Base-by-base conservation (phyloP, 768 basidiomycete species). In the Cystobasidium onofrii region DNA sequence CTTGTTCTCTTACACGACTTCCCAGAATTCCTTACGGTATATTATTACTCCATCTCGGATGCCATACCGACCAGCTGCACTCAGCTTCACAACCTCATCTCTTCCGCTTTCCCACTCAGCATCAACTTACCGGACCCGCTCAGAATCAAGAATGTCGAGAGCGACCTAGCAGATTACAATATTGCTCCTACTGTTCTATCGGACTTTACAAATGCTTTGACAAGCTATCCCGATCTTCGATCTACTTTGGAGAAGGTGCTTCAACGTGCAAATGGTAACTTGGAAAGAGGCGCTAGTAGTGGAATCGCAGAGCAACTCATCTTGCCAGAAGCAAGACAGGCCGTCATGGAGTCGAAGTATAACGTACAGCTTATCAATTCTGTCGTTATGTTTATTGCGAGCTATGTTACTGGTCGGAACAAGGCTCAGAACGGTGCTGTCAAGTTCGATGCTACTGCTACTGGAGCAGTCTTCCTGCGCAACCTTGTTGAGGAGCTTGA, bases 1-100 rank as follows among this genome's bases (percentile, higher is more conserved):
- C 86, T 99, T 60, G 92, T 98, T 73, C 88, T 99, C 64, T 87
- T 99, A 23, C 94, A 99, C 81, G 96, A 98, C 82, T 98, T 98
- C 85, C 96, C 96, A 64, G 96, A 97, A 75, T 98, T 98, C 84
- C 85, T 98, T 75, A 76, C 78, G 34, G 61, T 62, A 55, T 92
- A 94, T 81, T 95, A 97, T 82, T 94, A 95, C 83, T 89, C 91
- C 52, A 87, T 99, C 36, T 92, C 92, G 79, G 95, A 98, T 76
- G 89, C 86, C 74, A 91, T 99, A 75, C 96, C 96, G 57, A 85
- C 89, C 31, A 87, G 89, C 76, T 97, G 94, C 85, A 88, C 95
- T 73, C 96, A 99, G 82, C 86, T 98, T 66, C 89, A 93, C 77
- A 99, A 99, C 83, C 88, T 99, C 83, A 88, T 99, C 75, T 88